phyloP scores from a whole-genome alignment of 2,329 filamentous ascomycete species.

The Myriosclerotinia duriaeana region DNA sequence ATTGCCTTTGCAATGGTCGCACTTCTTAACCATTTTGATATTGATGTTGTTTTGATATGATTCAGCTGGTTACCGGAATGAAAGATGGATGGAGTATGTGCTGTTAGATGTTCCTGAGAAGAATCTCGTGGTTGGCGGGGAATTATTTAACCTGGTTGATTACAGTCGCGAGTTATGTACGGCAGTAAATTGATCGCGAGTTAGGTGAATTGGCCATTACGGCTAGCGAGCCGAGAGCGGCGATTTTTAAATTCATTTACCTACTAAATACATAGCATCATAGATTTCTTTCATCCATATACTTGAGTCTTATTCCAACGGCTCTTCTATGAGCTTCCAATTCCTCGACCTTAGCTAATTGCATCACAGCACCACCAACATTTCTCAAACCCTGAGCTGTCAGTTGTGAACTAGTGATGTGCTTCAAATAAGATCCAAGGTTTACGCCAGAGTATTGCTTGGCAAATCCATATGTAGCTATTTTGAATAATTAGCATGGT shows the following conservation, averaged over 20 bases:
- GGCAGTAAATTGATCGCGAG: neutral
- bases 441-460: conserved; percentile 99
- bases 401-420: conserved; percentile 92
- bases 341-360: conserved; percentile 89
- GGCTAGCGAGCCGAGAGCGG: neutral
- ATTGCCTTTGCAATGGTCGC: neutral
- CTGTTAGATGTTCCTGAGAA: neutral
- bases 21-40: conserved; percentile 6
- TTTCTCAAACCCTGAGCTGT: conserved; percentile 82
- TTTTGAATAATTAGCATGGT: conserved; percentile 22
- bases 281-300: conserved; percentile 40
- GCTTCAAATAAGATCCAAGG: conserved; percentile 92
- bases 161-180: conserved; percentile 3
- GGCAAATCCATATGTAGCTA: conserved; percentile 95
- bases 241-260: conserved; percentile 1
- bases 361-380: conserved; percentile 88
- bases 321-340: conserved; percentile 86
- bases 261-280: conserved; percentile 15
- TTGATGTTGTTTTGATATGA: neutral
- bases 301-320: conserved; percentile 62
- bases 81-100: neutral
- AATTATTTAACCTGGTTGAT: neutral
- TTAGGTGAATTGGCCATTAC: neutral
- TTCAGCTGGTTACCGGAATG: neutral
- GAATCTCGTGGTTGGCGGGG: neutral